Conservation (phyloP, 2,329 filamentous ascomycete species). For the Fusarium avenaceum region DNA sequence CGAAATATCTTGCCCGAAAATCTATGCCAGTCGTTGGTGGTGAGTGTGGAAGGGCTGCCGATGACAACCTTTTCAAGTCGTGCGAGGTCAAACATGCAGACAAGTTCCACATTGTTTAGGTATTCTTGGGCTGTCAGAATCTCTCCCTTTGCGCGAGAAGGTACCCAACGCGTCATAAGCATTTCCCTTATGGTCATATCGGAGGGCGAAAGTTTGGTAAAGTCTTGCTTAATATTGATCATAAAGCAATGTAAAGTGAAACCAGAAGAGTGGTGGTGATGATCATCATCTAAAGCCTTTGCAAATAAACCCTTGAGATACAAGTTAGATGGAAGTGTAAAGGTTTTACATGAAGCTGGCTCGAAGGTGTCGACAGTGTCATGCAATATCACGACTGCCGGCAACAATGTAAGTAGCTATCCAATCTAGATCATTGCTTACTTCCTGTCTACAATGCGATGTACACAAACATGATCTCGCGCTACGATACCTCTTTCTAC, state of each 20-base stretch:
- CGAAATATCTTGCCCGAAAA: constrained; percentile 9
- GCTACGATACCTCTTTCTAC: neutral
- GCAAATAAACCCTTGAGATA: neutral
- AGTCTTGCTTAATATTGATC: too few species aligned
- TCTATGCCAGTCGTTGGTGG: neutral
- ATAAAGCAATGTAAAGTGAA: too few species aligned
- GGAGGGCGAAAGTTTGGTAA: neutral
- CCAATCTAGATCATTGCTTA: too few species aligned
- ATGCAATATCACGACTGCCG: neutral
- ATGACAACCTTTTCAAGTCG: neutral
- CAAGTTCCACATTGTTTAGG: neutral
- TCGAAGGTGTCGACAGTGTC: neutral
- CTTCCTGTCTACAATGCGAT: neutral
- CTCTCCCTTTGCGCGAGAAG: neutral
- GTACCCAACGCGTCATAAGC: too few species aligned
- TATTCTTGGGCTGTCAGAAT: neutral
- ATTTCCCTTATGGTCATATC: too few species aligned
- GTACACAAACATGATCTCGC: neutral
- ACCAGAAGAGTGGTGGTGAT: too few species aligned
- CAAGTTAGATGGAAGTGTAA: neutral
- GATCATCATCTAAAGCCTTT: neutral
- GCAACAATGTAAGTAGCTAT: neutral
- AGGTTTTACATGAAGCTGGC: neutral
- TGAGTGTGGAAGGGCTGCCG: too few species aligned
- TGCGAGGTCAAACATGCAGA: constrained; percentile 3